These are phyloP conservation scores for Turritis glabra DNA, from an alignment of 345 rosid species.

Conservation along the genomic window DNA sequence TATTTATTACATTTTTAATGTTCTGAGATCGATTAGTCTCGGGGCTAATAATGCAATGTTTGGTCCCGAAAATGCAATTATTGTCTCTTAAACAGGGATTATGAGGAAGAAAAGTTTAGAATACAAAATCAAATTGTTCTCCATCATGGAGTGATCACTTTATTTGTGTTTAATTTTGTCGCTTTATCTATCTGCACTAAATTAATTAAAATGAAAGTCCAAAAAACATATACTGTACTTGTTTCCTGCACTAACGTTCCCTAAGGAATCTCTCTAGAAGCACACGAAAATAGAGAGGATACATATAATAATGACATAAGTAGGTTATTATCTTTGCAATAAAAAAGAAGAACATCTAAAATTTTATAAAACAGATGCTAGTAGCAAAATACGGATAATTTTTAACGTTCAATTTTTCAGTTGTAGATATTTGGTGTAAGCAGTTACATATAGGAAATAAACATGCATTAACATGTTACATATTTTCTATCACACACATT, in stretches of 20 bases:
- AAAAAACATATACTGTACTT: background rate
- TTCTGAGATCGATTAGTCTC: background rate
- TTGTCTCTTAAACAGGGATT: conserved; percentile 27
- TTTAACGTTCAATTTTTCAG: no score
- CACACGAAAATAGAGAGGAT: background rate
- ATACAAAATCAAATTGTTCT: background rate
- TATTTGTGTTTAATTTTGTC: background rate
- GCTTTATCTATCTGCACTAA: background rate
- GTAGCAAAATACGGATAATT: no score
- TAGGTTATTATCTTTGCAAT: background rate
- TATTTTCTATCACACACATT: no score
- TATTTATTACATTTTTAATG: background rate
- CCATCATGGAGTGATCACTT: conserved; percentile 17
- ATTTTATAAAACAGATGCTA: no score
- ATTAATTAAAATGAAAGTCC: background rate
- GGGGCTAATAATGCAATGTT: conserved; percentile 4
- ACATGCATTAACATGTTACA: no score
- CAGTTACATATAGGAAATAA: no score
- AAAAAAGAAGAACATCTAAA: no score
- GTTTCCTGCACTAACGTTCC: background rate
- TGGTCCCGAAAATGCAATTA: conserved; percentile 2
- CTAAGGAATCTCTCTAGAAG: conserved; percentile 16
- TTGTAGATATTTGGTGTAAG: no score
- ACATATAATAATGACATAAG: background rate
- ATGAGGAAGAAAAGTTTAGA: background rate